Conservation (phyloP, 2,329 filamentous ascomycete species). For the Ustulina deusta region DNA sequence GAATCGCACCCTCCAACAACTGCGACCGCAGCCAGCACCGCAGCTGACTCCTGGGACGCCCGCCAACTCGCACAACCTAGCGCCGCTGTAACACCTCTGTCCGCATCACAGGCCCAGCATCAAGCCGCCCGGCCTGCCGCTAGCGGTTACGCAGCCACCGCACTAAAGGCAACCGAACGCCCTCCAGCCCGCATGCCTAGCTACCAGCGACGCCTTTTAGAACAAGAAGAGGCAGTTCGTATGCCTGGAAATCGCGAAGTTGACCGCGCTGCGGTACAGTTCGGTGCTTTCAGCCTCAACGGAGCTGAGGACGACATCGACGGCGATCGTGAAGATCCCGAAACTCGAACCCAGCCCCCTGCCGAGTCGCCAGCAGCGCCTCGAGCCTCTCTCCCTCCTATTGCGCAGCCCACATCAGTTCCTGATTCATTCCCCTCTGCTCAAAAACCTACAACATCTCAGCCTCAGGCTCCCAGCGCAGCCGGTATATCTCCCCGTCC, state of each 20-base stretch:
- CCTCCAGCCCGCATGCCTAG: constrained; percentile 76
- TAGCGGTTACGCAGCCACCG: constrained; percentile 83
- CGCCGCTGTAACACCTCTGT: constrained; percentile 74
- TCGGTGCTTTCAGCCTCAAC: constrained; percentile 93
- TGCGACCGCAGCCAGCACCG: constrained; percentile 87
- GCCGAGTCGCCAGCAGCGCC: constrained; percentile 89
- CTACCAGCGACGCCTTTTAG: constrained; percentile 86
- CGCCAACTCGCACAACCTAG: constrained; percentile 66
- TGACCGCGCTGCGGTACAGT: constrained; percentile 92
- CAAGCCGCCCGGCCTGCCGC: constrained; percentile 69
- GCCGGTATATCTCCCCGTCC: constrained; percentile 47
- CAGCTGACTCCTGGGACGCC: constrained; percentile 86
- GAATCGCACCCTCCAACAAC: constrained; percentile 80
- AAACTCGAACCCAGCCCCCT: constrained; percentile 92
- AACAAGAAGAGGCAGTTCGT: constrained; percentile 97
- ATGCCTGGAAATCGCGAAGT: constrained; percentile 98
- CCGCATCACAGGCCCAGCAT: constrained; percentile 72
- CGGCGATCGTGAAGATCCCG: constrained; percentile 92
- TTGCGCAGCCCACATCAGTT: constrained; percentile 65
- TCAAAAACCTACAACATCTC: constrained; percentile 65
- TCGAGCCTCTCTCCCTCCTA: constrained; percentile 86
- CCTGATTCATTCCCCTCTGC: constrained; percentile 65
- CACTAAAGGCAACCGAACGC: constrained; percentile 79
- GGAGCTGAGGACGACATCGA: constrained; percentile 89
- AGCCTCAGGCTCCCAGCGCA: constrained; percentile 54